Base-by-base conservation (phyloP, 2,329 filamentous ascomycete species). In the Chrysoporthe cubensis region DNA sequence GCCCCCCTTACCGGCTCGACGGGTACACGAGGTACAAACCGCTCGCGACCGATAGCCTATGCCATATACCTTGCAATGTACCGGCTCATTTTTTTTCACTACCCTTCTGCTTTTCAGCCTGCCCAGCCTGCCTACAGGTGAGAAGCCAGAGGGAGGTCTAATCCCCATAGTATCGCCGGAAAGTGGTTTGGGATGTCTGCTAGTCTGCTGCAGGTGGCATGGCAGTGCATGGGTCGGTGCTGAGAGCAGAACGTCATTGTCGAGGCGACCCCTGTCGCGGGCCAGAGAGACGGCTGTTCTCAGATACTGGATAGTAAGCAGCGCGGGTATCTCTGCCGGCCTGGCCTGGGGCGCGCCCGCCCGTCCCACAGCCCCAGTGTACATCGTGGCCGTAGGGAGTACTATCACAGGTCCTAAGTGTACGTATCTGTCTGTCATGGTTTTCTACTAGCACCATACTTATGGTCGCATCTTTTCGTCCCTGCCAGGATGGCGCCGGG, bases 231-330 rank as follows among this genome's bases (percentile, higher is more conserved):
- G 68, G 68, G 59, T 62, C 62, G 44, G n/a, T 63, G 43, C 52
- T n/a, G 40, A 54, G 58, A 37, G 59, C 57, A 65, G 68, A 44
- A 65, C 68, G 68, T 69, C 68, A 69, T 69, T 59, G 50, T 50
- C 50, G 58, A 56, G 44, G 11, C 40, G 14, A 34, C 34, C 66
- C 67, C 43, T 63, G 46, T 32, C 32, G 7, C 8, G 16, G 26
- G 26, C 21, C 13, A 34, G 16, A 42, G 7, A 21, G 8, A 58
- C 56, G 42, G 26, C 42, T 40, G 5, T 21, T 26, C 26, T 11
- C 26, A 3, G 9, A 46, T 46, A 46, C 16, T 21, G 32, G 11
- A 34, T 14, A 14, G 50, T 54, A 32, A 54, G 50, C 26, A 7
- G 50, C n/a, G 56, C 21, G 61, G 34, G 60, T 63, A 64, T 61